These are phyloP conservation scores for Quercus robur DNA, from an alignment of 306 rosid genomes.

Conservation along the genomic window DNA sequence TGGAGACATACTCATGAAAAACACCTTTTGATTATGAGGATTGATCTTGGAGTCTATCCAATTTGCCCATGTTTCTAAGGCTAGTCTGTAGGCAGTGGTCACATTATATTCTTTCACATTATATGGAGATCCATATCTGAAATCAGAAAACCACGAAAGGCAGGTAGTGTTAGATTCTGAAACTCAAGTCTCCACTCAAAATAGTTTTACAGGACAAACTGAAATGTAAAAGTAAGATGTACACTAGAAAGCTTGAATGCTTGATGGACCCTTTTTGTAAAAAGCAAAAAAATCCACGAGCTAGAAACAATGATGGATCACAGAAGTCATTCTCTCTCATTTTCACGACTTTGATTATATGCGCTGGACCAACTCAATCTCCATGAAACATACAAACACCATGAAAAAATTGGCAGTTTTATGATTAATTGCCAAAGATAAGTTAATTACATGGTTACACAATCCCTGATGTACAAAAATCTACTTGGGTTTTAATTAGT, in stretches of 20 bases:
- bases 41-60: constrained; percentile 75
- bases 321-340: no score
- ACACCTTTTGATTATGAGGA: constrained; percentile 57
- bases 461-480: no score
- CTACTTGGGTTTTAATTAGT: neutral
- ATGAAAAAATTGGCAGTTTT: neutral
- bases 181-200: neutral
- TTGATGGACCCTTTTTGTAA: neutral
- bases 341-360: no score
- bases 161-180: neutral
- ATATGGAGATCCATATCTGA: constrained; percentile 59
- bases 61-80: constrained; percentile 80
- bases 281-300: no score
- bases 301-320: no score
- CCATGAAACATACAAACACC: neutral
- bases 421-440: neutral
- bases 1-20: constrained; percentile 93
- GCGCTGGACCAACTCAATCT: neutral
- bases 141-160: neutral
- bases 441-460: no score
- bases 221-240: neutral
- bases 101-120: constrained; percentile 73
- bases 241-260: neutral
- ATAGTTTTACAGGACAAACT: neutral
- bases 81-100: constrained; percentile 73